Conservation (phyloP, 2,329 filamentous ascomycete species). For the Pestalotiopsis sp. region DNA sequence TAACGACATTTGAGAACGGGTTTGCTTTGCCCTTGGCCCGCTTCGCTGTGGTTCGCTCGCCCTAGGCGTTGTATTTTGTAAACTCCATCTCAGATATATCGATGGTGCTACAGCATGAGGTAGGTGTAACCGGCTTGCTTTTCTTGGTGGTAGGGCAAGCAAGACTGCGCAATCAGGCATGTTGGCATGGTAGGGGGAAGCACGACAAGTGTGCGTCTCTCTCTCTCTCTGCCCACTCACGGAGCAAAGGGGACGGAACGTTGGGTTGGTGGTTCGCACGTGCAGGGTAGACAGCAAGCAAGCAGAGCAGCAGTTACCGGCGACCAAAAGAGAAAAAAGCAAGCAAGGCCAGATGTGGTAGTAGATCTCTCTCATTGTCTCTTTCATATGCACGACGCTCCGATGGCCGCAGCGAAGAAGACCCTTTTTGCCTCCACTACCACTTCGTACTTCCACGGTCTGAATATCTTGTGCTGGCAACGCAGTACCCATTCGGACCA, state of each 20-base stretch:
- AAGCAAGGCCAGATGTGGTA: no score
- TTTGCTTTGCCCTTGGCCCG: background rate
- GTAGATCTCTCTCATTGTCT: background rate
- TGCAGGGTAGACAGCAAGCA: background rate
- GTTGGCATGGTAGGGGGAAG: slow-evolving; percentile 15
- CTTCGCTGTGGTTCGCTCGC: background rate
- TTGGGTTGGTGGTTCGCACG: background rate
- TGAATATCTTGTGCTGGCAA: background rate
- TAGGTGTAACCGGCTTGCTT: slow-evolving; percentile 26
- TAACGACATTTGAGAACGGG: background rate
- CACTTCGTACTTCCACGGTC: background rate
- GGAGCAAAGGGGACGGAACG: background rate
- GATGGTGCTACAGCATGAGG: slow-evolving; percentile 30
- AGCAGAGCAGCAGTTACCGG: background rate
- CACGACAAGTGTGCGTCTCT: background rate
- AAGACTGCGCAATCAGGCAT: slow-evolving; percentile 17
- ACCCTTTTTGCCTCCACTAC: background rate
- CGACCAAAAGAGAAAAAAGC: no score
- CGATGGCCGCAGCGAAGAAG: background rate
- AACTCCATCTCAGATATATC: slow-evolving; percentile 23
- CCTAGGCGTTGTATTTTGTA: background rate
- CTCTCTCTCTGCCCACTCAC: background rate
- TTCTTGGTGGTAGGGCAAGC: slow-evolving; percentile 21
- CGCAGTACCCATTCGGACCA: background rate
- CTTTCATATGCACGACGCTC: background rate